A percentile compares a stretch with the other conserved stretches of the same genome.
phyloP scores from a whole-genome alignment of 78 protist genomes.

The Cyanophora paradoxa region DNA sequence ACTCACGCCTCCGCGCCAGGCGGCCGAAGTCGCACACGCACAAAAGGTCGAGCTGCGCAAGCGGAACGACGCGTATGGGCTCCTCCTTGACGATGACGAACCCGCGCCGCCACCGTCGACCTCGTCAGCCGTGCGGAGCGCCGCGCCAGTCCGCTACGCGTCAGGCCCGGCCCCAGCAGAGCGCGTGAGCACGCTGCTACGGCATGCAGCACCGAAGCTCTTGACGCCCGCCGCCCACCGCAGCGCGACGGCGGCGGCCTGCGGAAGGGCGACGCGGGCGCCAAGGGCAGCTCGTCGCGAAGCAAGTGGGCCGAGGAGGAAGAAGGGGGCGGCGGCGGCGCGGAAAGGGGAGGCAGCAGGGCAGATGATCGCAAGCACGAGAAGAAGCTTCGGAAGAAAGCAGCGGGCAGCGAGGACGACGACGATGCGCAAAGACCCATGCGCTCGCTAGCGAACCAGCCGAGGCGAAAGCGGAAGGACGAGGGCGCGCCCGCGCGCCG shows the following conservation, averaged over 20 bases:
- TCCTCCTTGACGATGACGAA: conserved; percentile 20
- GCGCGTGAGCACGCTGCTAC: background rate
- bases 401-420: background rate
- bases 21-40: background rate
- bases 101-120: background rate
- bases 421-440: background rate
- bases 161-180: background rate
- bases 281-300: too few species aligned
- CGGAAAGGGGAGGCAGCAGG: too few species aligned
- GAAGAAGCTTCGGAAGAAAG: too few species aligned
- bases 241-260: background rate
- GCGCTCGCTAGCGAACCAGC: background rate
- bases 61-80: background rate
- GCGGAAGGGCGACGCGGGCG: too few species aligned
- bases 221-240: background rate
- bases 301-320: too few species aligned
- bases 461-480: background rate
- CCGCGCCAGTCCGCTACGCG: background rate
- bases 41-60: background rate
- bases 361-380: too few species aligned
- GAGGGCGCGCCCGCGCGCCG: background rate
- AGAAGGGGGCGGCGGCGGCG: too few species aligned
- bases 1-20: background rate
- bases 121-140: background rate
- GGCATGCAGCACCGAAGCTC: too few species aligned